A percentile compares a stretch with the other conserved stretches of the same genome.
Conservation (phyloP, 2,329 filamentous ascomycete species). For the Aaosphaeria pasadenensis region DNA sequence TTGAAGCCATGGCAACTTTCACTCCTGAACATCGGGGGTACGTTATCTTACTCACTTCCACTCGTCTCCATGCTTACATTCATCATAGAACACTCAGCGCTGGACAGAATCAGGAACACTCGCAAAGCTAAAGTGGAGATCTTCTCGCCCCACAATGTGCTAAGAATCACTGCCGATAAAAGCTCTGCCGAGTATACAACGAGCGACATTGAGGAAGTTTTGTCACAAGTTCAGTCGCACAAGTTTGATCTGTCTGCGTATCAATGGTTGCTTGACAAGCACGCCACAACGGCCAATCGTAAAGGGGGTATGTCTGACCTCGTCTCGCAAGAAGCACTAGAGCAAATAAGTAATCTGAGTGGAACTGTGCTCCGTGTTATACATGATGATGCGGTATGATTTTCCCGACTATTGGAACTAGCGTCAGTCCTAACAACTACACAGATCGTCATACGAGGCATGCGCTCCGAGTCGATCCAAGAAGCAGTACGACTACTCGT, state of each 20-base stretch:
- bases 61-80: not conserved
- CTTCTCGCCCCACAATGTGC: slow-evolving; percentile 16
- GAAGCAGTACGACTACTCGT: slow-evolving; percentile 29
- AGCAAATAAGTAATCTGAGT: slow-evolving; percentile 13
- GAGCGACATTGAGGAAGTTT: slow-evolving; percentile 26
- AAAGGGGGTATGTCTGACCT: not conserved
- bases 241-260: slow-evolving; percentile 14
- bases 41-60: not conserved
- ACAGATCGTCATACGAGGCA: slow-evolving; percentile 26
- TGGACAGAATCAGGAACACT: slow-evolving; percentile 20
- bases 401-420: too few relatives aligned
- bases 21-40: slow-evolving; percentile 27
- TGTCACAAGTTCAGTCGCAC: slow-evolving; percentile 13
- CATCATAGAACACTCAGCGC: not conserved
- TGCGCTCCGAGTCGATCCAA: slow-evolving; percentile 16
- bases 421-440: not conserved
- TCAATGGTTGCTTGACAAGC: slow-evolving; percentile 10
- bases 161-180: slow-evolving; percentile 38
- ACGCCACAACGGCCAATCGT: not conserved
- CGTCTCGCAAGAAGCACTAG: not conserved
- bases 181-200: slow-evolving; percentile 34
- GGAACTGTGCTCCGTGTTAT: slow-evolving; percentile 1
- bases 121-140: slow-evolving; percentile 31
- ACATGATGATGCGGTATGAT: too few relatives aligned
- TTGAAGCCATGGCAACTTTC: slow-evolving; percentile 31